Conservation (phyloP, 306 rosid species). For the Lathyrus aphaca region DNA sequence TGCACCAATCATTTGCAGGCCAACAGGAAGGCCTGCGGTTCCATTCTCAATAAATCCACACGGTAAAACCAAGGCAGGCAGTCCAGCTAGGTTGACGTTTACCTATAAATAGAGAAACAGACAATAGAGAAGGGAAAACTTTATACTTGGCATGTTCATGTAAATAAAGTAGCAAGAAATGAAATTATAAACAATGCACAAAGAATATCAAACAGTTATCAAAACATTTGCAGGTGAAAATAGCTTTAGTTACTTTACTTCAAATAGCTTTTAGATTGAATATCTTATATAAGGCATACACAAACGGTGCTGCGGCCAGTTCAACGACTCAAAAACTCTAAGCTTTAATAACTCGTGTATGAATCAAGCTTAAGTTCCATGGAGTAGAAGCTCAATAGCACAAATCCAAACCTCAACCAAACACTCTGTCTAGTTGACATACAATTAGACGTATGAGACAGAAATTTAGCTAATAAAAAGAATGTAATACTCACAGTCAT, state of each 20-base stretch:
- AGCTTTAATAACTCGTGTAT: conserved; percentile 3
- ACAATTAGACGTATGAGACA: conserved; percentile 9
- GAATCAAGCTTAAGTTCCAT: conserved; percentile 10
- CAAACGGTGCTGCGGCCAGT: conserved; percentile 7
- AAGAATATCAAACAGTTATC: conserved; percentile 35
- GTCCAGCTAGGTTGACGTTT: conserved; percentile 94
- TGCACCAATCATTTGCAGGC: conserved; percentile 93
- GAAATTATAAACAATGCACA: conserved; percentile 27
- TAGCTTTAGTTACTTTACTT: no score
- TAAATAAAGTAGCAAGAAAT: conserved; percentile 17
- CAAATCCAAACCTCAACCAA: conserved; percentile 11
- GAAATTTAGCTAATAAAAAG: conserved; percentile 22
- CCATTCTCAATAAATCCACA: conserved; percentile 93
- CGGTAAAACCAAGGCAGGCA: conserved; percentile 95
- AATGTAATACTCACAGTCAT: conserved; percentile 83
- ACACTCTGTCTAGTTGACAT: conserved; percentile 7
- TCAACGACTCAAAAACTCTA: conserved; percentile 5
- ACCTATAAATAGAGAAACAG: conserved; percentile 54
- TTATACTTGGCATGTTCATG: conserved; percentile 1
- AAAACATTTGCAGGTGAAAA: no score
- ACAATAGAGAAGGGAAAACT: conserved; percentile 15
- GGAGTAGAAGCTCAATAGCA: conserved; percentile 2
- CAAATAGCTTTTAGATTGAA: no score
- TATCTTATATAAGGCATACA: conserved; percentile 23
- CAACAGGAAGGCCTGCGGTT: conserved; percentile 86